Conservation (phyloP, 169 alveolate species). For the Cryptosporidium ubiquitum region DNA sequence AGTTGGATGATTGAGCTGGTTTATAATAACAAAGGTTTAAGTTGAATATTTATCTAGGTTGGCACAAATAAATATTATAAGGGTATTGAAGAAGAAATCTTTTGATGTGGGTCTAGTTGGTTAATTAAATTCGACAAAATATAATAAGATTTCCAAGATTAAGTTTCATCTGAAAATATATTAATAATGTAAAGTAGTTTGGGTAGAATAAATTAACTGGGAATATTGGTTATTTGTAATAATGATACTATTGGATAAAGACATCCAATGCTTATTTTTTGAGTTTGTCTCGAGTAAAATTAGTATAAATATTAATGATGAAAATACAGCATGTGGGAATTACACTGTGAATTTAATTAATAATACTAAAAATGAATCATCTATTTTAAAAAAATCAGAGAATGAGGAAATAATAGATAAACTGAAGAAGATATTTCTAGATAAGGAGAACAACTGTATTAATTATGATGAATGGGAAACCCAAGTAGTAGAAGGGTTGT, state of each 20-base stretch:
- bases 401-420: not conserved
- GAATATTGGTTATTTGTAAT: not conserved
- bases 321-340: not conserved
- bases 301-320: not conserved
- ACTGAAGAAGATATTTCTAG: not conserved
- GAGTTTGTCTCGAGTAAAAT: slow-evolving; percentile 8
- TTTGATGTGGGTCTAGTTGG: not conserved
- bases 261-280: slow-evolving; percentile 30
- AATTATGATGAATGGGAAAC: slow-evolving; percentile 29
- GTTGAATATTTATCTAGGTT: not conserved
- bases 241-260: not conserved
- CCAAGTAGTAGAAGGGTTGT: slow-evolving; percentile 14
- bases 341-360: not conserved
- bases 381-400: not conserved
- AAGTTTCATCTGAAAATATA: not conserved
- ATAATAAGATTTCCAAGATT: too few relatives aligned
- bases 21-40: too few relatives aligned
- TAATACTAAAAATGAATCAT: not conserved
- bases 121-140: too few relatives aligned
- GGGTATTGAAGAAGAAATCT: not conserved
- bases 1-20: not conserved
- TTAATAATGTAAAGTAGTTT: not conserved
- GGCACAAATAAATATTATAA: too few relatives aligned
- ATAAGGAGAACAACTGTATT: not conserved
- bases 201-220: not conserved